Evolutionary conservation across 768 basidiomycete species (phyloP).

Genomic region (Rhodotorula kratochvilovae): DNA sequence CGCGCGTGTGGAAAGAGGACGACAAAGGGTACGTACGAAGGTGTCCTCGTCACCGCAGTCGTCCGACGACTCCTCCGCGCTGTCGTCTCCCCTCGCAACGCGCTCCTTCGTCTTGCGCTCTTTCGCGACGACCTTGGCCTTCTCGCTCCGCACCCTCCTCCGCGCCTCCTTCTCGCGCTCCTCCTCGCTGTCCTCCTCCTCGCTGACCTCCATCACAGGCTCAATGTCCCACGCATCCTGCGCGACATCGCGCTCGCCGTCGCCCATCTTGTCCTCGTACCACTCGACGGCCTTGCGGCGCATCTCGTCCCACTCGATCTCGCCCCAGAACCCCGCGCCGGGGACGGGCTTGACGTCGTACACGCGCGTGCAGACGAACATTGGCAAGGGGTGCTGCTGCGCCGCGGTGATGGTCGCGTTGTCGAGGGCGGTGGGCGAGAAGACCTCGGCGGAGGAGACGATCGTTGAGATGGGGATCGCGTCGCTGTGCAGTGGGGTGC

Average conservation of each 20-base stretch:
- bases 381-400: not conserved
- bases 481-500: constrained; percentile 30
- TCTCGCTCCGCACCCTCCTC: not conserved
- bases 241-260: not conserved
- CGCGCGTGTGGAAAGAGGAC: no score
- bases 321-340: constrained; percentile 26
- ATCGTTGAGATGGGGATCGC: constrained; percentile 16
- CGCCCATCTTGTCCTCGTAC: not conserved
- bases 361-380: constrained; percentile 26
- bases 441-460: constrained; percentile 10
- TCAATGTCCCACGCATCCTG: constrained; percentile 29
- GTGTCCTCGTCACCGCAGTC: constrained; percentile 23
- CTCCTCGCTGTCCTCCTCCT: constrained; percentile 37
- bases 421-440: constrained; percentile 6
- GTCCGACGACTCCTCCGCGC: constrained; percentile 5
- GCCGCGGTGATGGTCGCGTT: not conserved
- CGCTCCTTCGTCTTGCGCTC: not conserved
- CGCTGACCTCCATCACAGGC: constrained; percentile 15
- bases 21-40: constrained; percentile 36
- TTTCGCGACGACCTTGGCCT: not conserved
- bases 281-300: not conserved
- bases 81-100: constrained; percentile 22
- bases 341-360: constrained; percentile 36
- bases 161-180: not conserved
- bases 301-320: constrained; percentile 19